Percentiles rank a stretch among this genome's conserved stretches.
These are phyloP conservation scores for Candida nemodendra DNA, from an alignment of 805 yeast species.

Conservation along the genomic window DNA sequence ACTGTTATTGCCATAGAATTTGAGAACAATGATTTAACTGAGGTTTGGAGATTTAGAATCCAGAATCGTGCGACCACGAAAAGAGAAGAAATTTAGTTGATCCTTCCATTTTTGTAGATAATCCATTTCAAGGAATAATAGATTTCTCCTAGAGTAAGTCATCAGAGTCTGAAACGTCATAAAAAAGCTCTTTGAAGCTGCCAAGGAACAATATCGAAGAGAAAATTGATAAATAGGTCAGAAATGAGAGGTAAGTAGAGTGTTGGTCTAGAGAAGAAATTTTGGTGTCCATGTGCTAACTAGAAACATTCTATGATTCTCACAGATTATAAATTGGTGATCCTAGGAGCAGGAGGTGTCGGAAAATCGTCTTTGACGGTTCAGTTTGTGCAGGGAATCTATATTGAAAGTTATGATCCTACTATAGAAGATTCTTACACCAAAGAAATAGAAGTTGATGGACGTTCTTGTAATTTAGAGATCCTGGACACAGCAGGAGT, in stretches of 20 bases:
- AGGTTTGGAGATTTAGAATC: too few relatives aligned
- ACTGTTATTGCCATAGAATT: too few relatives aligned
- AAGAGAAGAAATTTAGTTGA: background rate
- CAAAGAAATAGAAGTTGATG: constrained; percentile 85
- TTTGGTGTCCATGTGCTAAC: too few relatives aligned
- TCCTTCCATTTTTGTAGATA: background rate
- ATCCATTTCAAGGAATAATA: too few relatives aligned
- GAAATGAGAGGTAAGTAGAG: constrained; percentile 8
- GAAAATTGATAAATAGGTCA: too few relatives aligned
- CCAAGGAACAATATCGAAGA: background rate
- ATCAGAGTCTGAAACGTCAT: too few relatives aligned
- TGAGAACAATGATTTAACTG: too few relatives aligned
- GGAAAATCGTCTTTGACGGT: constrained; percentile 94
- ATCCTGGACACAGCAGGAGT: constrained; percentile 66
- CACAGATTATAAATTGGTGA: constrained; percentile 87
- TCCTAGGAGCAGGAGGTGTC: constrained; percentile 95
- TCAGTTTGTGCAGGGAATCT: constrained; percentile 87
- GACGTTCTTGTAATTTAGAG: constrained; percentile 81
- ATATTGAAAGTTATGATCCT: constrained; percentile 91
- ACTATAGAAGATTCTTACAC: constrained; percentile 96
- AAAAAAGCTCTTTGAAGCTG: background rate
- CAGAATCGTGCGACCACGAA: background rate
- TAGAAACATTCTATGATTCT: too few relatives aligned
- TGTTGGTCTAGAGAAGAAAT: too few relatives aligned
- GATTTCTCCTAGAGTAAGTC: too few relatives aligned